Evolutionary conservation across 345 rosid species (phyloP).

Genomic region (Xanthoceras sorbifolium): DNA sequence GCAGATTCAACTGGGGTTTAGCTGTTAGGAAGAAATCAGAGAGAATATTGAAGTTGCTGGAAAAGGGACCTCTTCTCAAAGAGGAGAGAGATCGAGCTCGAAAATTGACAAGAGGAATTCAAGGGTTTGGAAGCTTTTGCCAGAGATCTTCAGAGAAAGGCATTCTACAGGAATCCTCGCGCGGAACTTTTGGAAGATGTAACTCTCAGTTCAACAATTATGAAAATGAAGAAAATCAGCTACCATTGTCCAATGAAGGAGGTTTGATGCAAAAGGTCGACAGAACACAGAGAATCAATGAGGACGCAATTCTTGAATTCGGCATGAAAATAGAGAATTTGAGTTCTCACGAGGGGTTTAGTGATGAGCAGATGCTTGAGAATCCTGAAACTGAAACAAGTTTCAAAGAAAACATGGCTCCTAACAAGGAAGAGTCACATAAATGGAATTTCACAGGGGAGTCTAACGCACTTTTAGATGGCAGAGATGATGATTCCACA

Average conservation of each 20-base stretch:
- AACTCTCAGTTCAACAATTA: constrained; percentile 50
- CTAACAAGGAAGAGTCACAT: constrained; percentile 33
- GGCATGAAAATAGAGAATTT: constrained; percentile 3
- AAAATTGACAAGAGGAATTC: constrained; percentile 76
- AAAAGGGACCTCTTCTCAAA: constrained; percentile 61
- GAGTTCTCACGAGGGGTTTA: constrained; percentile 13
- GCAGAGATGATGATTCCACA: constrained; percentile 22
- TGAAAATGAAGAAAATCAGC: constrained; percentile 43
- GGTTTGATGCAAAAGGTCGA: constrained; percentile 13
- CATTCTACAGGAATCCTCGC: constrained; percentile 38
- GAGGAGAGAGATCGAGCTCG: constrained; percentile 82
- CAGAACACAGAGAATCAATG: constrained; percentile 7
- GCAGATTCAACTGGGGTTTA: constrained; percentile 93
- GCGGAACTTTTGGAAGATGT: constrained; percentile 41
- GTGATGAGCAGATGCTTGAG: constrained; percentile 10
- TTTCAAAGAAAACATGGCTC: constrained; percentile 44
- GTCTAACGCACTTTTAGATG: constrained; percentile 43
- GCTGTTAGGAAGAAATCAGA: constrained; percentile 76
- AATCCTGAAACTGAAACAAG: constrained; percentile 28
- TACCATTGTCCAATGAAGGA: constrained; percentile 10
- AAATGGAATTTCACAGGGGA: constrained; percentile 37
- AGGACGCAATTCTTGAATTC: background rate
- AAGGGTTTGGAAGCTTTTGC: constrained; percentile 84
- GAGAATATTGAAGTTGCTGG: constrained; percentile 63
- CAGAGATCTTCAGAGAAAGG: constrained; percentile 42